Evolutionary conservation across 2,329 filamentous ascomycete genomes (phyloP), one percentile per base, ranked within the genome.

Genomic region (Colletotrichum aenigma): DNA sequence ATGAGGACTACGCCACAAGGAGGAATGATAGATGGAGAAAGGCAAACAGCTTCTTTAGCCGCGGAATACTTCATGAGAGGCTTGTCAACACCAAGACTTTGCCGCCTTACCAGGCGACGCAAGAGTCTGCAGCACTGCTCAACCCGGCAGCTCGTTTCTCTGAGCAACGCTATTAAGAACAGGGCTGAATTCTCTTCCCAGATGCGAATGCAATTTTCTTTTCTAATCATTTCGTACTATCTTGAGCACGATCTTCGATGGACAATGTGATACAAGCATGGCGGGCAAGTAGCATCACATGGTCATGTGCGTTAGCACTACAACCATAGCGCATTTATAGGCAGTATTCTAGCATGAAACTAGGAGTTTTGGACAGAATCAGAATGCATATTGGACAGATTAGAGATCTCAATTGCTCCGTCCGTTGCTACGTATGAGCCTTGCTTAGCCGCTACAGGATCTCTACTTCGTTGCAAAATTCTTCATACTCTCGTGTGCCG

Each of bases 1-100:
- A 79, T 34, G 76, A 56, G 4, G 36, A 64, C 6, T 73, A 73
- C 38, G 16, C 4, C 2, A 2, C 1, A 7, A 72, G 52, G 52
- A 48, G 70, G 8, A 1, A 62, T 18, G 26, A 16, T 21, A 48
- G 70, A 61, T 72, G 52, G 52, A 48, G 18, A 24, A 71, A 60
- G 3, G 48, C 69, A 5, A 32, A 26, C 7, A 52, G 34, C 15
- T 30, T 30, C 3, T 32, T 69, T 26, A 61, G 21, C 7, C 16
- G 32, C 5, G 66, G 66, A 1, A 26, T 69, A 18, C 18, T 69
- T 9, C 24, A 61, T 9, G 66, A 61, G 26, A 12, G 15, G 6
- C 34, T 69, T 18, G 66, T 69, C 21, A 61, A 28, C 7, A 58
- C 62, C 3, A 71, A 71, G 18, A 66, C 43, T 7, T 21, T n/a